Base-by-base conservation (phyloP, 768 basidiomycete genomes). In the Lentinula sp. region DNA sequence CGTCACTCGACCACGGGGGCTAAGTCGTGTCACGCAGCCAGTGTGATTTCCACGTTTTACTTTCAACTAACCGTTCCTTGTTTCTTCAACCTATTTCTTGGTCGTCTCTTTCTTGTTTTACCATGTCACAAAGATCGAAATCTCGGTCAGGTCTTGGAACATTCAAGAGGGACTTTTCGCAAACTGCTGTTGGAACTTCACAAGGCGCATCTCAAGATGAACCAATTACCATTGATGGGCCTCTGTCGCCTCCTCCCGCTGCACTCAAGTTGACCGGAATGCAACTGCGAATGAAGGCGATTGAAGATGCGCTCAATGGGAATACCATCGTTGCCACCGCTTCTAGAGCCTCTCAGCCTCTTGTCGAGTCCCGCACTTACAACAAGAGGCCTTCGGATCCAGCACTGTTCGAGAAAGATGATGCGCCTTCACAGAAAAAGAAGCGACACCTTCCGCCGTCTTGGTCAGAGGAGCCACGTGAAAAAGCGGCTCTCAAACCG, bases 81-180 rank as follows among this genome's bases (percentile, higher is more conserved):
- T 8, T 23, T 55, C 37, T 9, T 35, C n/a, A 11, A 28, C 28
- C 28, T 28, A 28, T 28, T n/a, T 34, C 13, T 28, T 56, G 11
- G 5, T 42, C n/a, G 10, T 23, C 5, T 18, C 54, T 39, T 23
- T 42, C 9, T 13, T 21, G 11, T 6, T 40, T 52, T 56, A n/a
- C 39, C 77, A 56, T 56, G 55, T 42, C 37, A 9, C 23, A 37
- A 21, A 56, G 21, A 9, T 42, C 55, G 2, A 43, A 75, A 60
- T 61, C 75, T 15, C 76, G 76, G 65, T 91, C 89, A 0, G 89
- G 89, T 1, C 78, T 91, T 23, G 74, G 81, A 39, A 78, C 79
- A 1, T 63, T 90, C 49, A 78, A 78, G 64, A 81, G 90, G 61
- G 84, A 91, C 70, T 91, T 83, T 69, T 88, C 86, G 0, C 51